These are phyloP conservation scores for Tuber melanosporum DNA, from an alignment of 495 filamentous ascomycete genomes.

Conservation along the genomic window DNA sequence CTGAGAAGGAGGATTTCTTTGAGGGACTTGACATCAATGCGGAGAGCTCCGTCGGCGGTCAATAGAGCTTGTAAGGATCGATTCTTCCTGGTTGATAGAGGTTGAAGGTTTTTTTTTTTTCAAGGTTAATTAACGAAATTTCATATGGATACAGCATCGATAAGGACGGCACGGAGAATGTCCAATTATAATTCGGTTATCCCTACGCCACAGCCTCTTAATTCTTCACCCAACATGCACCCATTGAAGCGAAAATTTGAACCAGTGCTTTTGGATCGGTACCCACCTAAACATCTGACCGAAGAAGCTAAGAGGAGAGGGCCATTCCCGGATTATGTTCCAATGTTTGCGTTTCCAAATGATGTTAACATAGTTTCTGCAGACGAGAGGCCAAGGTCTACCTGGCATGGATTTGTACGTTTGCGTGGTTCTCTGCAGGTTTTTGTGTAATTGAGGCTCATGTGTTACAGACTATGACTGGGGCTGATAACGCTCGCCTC, in stretches of 20 bases:
- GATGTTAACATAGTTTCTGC: constrained; percentile 94
- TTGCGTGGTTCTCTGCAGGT: constrained; percentile 7
- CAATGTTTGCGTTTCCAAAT: constrained; percentile 98
- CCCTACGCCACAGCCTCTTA: constrained; percentile 81
- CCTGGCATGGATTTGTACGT: constrained; percentile 84
- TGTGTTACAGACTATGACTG: constrained; percentile 67
- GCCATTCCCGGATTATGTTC: constrained; percentile 91
- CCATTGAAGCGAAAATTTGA: constrained; percentile 90
- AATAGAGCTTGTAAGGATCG: constrained; percentile 44
- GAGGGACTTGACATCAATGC: constrained; percentile 89
- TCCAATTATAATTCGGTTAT: constrained; percentile 99
- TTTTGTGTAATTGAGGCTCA: constrained; percentile 22
- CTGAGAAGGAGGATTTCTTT: constrained; percentile 61
- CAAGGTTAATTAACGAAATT: constrained; percentile 19
- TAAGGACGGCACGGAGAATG: constrained; percentile 78
- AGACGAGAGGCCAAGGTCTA: constrained; percentile 84
- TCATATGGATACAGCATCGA: constrained; percentile 59
- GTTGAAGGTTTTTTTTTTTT: constrained; percentile 32
- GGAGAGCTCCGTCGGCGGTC: constrained; percentile 71
- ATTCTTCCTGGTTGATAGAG: constrained; percentile 25
- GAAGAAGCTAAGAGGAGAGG: constrained; percentile 77
- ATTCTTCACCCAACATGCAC: constrained; percentile 87
- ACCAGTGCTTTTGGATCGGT: constrained; percentile 86
- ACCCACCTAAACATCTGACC: constrained; percentile 71
- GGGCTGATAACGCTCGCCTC: constrained; percentile 78